phyloP scores from a whole-genome alignment of 208 protist species.

The Jaenimonas drosophilae region DNA sequence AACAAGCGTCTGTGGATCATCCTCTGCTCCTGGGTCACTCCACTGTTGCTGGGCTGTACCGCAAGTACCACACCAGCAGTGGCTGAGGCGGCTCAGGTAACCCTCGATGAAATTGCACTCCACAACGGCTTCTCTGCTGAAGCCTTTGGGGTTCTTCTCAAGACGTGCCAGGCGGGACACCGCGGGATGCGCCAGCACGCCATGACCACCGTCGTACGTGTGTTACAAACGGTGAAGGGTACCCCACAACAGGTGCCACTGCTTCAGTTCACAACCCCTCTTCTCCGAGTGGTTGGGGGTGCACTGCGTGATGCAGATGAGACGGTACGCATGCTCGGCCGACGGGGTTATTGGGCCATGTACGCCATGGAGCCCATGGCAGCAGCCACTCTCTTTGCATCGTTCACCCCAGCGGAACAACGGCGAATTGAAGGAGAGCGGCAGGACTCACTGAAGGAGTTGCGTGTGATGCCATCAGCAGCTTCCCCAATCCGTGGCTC shows the following conservation, averaged over 20 bases:
- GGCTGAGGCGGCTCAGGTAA: slow-evolving; percentile 9
- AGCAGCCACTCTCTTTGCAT: slow-evolving; percentile 15
- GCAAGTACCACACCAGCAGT: slow-evolving; percentile 12
- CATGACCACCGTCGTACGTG: slow-evolving; percentile 15
- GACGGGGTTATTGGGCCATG: slow-evolving; percentile 36
- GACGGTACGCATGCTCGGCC: slow-evolving; percentile 19
- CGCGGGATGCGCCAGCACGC: slow-evolving; percentile 25
- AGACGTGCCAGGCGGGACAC: slow-evolving; percentile 27
- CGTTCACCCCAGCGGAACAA: slow-evolving; percentile 14
- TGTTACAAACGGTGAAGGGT: slow-evolving; percentile 27
- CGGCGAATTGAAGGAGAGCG: slow-evolving; percentile 13
- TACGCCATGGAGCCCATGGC: slow-evolving; percentile 25
- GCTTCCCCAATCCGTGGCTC: no score
- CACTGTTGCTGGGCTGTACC: no score
- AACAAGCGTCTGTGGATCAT: no score
- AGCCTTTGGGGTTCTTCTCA: slow-evolving; percentile 22
- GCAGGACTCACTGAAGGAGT: not conserved
- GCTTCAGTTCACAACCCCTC: slow-evolving; percentile 14
- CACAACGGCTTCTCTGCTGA: slow-evolving; percentile 29
- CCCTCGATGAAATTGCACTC: slow-evolving; percentile 17
- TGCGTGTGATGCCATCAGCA: not conserved
- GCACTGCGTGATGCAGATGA: slow-evolving; percentile 37
- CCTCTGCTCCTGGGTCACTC: no score
- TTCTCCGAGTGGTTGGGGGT: slow-evolving; percentile 23
- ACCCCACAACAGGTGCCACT: slow-evolving; percentile 18